These are phyloP conservation scores for Cutaneotrichosporon cutaneum DNA, from an alignment of 1,284 basidiomycete species.

Conservation along the genomic window DNA sequence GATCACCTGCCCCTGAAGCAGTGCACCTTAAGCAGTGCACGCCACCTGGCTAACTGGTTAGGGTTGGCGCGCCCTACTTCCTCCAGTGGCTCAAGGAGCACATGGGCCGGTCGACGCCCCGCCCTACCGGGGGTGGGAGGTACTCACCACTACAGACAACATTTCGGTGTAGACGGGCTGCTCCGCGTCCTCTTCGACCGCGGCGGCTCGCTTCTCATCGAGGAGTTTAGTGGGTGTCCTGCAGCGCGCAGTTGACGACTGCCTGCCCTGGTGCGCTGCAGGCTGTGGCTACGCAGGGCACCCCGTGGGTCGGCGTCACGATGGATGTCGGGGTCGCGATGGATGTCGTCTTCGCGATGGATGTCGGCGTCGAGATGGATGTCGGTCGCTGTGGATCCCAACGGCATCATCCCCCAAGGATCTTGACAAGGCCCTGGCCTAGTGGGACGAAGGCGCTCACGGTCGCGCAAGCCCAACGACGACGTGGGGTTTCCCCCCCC, in stretches of 20 bases:
- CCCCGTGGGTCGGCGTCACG: constrained; percentile 61
- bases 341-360: constrained; percentile 70
- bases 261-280: constrained; percentile 61
- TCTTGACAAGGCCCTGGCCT: constrained; percentile 61
- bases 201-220: constrained; percentile 42
- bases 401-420: constrained; percentile 61
- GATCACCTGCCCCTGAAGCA: constrained; percentile 29
- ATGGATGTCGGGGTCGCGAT: constrained; percentile 71
- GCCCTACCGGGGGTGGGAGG: constrained; percentile 37
- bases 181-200: constrained; percentile 33
- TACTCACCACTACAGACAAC: constrained; percentile 41
- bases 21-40: too few relatives aligned
- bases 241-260: constrained; percentile 6
- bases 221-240: constrained; percentile 41
- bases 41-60: too few relatives aligned
- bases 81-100: constrained; percentile 39
- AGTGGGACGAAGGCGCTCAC: constrained; percentile 63
- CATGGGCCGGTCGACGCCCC: constrained; percentile 30
- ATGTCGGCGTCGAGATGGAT: too few relatives aligned
- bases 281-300: constrained; percentile 56
- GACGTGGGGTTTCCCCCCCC: constrained; percentile 66
- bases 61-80: constrained; percentile 36
- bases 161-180: constrained; percentile 43
- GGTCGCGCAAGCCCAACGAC: constrained; percentile 35
- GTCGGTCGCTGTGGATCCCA: too few relatives aligned